Conservation (phyloP, 2,329 filamentous ascomycete species). For the Diaporthe sp. region DNA sequence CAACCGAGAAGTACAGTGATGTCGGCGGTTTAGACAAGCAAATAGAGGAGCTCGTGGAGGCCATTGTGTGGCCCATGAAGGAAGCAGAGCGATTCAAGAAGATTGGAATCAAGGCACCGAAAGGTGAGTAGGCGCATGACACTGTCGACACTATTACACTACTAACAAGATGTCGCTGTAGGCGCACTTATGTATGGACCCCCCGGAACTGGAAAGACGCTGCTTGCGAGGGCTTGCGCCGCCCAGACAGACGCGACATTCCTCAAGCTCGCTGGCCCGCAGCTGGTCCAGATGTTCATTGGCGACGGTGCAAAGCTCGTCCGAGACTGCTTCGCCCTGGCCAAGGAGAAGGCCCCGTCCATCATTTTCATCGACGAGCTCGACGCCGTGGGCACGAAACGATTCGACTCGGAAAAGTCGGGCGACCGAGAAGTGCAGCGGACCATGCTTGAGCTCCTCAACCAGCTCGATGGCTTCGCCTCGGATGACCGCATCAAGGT, state of each 20-base stretch:
- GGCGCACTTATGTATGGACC: constrained; percentile 98
- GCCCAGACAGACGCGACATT: constrained; percentile 99
- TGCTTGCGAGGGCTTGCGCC: constrained; percentile 93
- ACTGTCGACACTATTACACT: background rate
- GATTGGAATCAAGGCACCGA: constrained; percentile 99
- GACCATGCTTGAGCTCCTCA: constrained; percentile 98
- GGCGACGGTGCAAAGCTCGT: constrained; percentile 98
- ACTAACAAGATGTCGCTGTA: constrained; percentile 50
- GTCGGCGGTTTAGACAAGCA: constrained; percentile 98
- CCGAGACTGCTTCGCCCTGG: constrained; percentile 95
- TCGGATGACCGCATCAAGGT: constrained; percentile 98
- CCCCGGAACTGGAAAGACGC: constrained; percentile 90
- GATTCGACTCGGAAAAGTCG: constrained; percentile 98
- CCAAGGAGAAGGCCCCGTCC: constrained; percentile 98
- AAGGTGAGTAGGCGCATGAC: constrained; percentile 74
- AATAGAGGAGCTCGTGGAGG: constrained; percentile 98
- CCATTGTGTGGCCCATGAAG: constrained; percentile 99
- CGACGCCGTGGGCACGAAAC: constrained; percentile 98
- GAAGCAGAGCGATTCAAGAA: constrained; percentile 99
- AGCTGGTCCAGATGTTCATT: constrained; percentile 99
- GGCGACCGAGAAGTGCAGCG: constrained; percentile 98
- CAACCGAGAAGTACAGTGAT: constrained; percentile 98
- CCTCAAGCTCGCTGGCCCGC: constrained; percentile 96
- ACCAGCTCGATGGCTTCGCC: constrained; percentile 97
- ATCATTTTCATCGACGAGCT: constrained; percentile 99